Evolutionary conservation across 2,329 filamentous ascomycete genomes (phyloP).

Genomic region (Xylariaceae sp.): DNA sequence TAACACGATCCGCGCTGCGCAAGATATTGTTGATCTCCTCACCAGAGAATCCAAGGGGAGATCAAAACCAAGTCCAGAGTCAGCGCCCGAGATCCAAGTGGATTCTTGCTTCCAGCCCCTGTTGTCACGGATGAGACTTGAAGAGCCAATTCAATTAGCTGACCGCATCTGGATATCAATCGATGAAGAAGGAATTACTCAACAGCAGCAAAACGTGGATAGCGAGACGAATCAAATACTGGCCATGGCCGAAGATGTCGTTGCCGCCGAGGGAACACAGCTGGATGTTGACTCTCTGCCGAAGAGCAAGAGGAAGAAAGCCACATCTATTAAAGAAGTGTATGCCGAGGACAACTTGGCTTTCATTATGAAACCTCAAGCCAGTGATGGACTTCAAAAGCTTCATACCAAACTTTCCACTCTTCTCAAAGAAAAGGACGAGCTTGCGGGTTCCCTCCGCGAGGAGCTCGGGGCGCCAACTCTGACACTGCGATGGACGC

Average conservation of each 20-base stretch:
- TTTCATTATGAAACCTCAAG: slow-evolving; percentile 66
- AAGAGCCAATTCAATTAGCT: slow-evolving; percentile 66
- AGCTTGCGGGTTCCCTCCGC: slow-evolving; percentile 61
- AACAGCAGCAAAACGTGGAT: slow-evolving; percentile 75
- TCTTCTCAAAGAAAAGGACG: slow-evolving; percentile 58
- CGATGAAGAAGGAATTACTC: slow-evolving; percentile 85
- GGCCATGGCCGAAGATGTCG: slow-evolving; percentile 69
- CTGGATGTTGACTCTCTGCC: slow-evolving; percentile 55
- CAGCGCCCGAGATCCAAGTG: not conserved
- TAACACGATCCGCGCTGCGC: slow-evolving; percentile 73
- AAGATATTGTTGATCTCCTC: slow-evolving; percentile 58
- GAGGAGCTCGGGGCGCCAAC: slow-evolving; percentile 58
- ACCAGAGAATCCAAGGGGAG: slow-evolving; percentile 6
- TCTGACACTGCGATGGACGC: slow-evolving; percentile 80
- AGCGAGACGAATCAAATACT: slow-evolving; percentile 68
- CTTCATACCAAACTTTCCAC: slow-evolving; percentile 67
- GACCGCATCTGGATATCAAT: slow-evolving; percentile 72
- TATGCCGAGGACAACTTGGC: slow-evolving; percentile 58
- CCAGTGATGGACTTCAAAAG: slow-evolving; percentile 61
- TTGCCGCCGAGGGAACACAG: slow-evolving; percentile 61
- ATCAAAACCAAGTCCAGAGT: slow-evolving; percentile 12
- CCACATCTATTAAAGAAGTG: slow-evolving; percentile 50
- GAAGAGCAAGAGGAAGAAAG: slow-evolving; percentile 49
- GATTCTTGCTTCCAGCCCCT: slow-evolving; percentile 25
- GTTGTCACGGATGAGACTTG: slow-evolving; percentile 58